A percentile compares a stretch with the other conserved stretches of the same genome.
Conservation (phyloP, 2,329 filamentous ascomycete genomes). For the Ophiostoma angusticollis region DNA sequence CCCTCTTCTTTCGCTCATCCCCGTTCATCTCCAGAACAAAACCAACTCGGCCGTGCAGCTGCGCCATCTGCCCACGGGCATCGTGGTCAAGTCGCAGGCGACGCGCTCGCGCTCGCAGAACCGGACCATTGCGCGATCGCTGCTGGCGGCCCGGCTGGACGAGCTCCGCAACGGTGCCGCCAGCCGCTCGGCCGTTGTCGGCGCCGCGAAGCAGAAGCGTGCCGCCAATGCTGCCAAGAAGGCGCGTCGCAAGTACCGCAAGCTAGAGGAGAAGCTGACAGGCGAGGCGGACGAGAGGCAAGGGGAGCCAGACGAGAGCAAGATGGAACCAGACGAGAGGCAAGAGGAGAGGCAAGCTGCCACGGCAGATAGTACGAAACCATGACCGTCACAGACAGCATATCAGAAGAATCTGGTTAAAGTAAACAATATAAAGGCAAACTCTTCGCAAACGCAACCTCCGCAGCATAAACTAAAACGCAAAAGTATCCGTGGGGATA, state of each 20-base stretch:
- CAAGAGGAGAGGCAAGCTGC: slow-evolving; percentile 7
- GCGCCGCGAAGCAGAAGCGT: slow-evolving; percentile 49
- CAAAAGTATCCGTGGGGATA: slow-evolving; percentile 16
- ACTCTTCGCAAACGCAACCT: too few relatives aligned
- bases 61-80: slow-evolving; percentile 76
- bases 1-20: background rate
- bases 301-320: too few relatives aligned
- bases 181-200: slow-evolving; percentile 53
- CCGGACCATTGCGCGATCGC: slow-evolving; percentile 65
- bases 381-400: too few relatives aligned
- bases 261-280: slow-evolving; percentile 42
- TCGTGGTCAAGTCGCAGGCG: slow-evolving; percentile 88
- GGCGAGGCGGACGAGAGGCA: slow-evolving; percentile 14
- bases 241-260: slow-evolving; percentile 63
- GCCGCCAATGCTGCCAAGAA: slow-evolving; percentile 73
- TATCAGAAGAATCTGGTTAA: too few relatives aligned
- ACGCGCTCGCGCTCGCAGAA: slow-evolving; percentile 82
- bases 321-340: slow-evolving; percentile 13
- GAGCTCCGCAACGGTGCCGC: slow-evolving; percentile 56
- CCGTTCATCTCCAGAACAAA: slow-evolving; percentile 55
- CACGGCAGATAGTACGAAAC: too few relatives aligned
- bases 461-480: slow-evolving; percentile 18
- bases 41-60: slow-evolving; percentile 90
- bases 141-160: slow-evolving; percentile 66
- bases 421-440: too few relatives aligned